These are phyloP conservation scores for Pistacia vera DNA, from an alignment of 345 rosid species.

Conservation along the genomic window DNA sequence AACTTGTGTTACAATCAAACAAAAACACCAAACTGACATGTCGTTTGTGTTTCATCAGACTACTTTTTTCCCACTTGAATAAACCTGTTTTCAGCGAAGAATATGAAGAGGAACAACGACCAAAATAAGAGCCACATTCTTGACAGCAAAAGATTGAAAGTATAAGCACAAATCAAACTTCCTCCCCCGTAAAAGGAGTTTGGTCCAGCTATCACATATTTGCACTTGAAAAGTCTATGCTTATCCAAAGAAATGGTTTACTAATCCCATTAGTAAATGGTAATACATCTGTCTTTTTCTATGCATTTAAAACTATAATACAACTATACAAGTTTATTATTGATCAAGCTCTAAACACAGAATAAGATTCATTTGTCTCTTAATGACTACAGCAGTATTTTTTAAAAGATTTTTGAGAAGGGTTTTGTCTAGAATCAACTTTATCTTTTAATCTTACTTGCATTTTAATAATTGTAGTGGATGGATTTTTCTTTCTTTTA, in stretches of 20 bases:
- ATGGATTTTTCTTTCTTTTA: background rate
- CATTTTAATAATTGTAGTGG: background rate
- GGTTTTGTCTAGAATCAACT: background rate
- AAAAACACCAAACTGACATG: background rate
- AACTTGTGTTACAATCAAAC: no score
- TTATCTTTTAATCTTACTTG: background rate
- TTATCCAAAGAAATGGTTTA: background rate
- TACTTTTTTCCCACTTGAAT: background rate
- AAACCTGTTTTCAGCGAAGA: background rate
- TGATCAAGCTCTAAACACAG: background rate
- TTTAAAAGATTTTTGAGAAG: background rate
- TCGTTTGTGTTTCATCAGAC: background rate
- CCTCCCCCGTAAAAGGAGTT: background rate
- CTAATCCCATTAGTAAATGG: background rate
- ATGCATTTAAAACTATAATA: no score
- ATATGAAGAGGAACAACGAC: background rate
- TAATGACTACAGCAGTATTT: background rate
- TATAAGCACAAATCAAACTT: background rate
- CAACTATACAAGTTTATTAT: background rate
- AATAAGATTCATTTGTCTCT: conserved; percentile 1
- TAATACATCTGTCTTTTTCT: background rate
- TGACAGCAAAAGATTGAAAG: no score
- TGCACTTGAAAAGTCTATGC: background rate
- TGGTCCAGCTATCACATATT: background rate
- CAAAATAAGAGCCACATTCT: background rate